phyloP scores from a whole-genome alignment of 2,329 filamentous ascomycete genomes.

The Ophiocordyceps sinensis region DNA sequence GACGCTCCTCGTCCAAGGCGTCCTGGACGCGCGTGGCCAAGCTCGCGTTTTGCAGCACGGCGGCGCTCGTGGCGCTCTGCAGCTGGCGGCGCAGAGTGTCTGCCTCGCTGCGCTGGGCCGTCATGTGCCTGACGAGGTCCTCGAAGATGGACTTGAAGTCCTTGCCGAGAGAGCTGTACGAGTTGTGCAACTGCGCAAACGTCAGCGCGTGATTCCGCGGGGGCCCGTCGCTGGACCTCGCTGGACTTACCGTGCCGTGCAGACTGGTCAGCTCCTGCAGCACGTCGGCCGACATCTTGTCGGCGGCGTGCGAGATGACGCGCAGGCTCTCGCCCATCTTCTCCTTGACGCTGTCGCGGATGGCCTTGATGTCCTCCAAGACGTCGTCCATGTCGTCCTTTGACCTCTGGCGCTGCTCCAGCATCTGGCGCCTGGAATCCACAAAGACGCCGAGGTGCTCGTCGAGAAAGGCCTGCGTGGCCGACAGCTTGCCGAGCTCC shows the following conservation, averaged over 20 bases:
- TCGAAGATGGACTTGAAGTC: conserved; percentile 84
- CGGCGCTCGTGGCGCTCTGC: conserved; percentile 50
- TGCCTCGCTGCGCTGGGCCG: conserved; percentile 62
- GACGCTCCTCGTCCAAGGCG: conserved; percentile 62
- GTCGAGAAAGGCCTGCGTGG: conserved; percentile 56
- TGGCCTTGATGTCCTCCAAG: conserved; percentile 78
- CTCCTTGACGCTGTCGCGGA: conserved; percentile 76
- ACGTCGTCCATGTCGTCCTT: conserved; percentile 83
- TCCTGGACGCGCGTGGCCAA: conserved; percentile 54
- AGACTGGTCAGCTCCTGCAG: conserved; percentile 75
- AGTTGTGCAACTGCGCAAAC: conserved; percentile 52
- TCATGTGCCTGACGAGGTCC: conserved; percentile 59
- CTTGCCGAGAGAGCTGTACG: conserved; percentile 68
- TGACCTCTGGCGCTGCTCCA: conserved; percentile 51
- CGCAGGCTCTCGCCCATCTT: conserved; percentile 75
- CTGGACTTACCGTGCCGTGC: conserved; percentile 50
- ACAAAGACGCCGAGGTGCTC: conserved; percentile 55
- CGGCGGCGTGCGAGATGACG: conserved; percentile 68
- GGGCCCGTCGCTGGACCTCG: too few species aligned
- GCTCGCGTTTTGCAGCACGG: conserved; percentile 52
- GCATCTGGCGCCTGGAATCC: conserved; percentile 51
- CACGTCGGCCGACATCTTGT: conserved; percentile 80
- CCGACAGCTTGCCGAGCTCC: conserved; percentile 57
- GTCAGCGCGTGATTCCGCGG: background rate
- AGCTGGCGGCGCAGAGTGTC: conserved; percentile 60